Base-by-base conservation (phyloP, 1,284 basidiomycete species). In the Sporisorium sorghi region DNA sequence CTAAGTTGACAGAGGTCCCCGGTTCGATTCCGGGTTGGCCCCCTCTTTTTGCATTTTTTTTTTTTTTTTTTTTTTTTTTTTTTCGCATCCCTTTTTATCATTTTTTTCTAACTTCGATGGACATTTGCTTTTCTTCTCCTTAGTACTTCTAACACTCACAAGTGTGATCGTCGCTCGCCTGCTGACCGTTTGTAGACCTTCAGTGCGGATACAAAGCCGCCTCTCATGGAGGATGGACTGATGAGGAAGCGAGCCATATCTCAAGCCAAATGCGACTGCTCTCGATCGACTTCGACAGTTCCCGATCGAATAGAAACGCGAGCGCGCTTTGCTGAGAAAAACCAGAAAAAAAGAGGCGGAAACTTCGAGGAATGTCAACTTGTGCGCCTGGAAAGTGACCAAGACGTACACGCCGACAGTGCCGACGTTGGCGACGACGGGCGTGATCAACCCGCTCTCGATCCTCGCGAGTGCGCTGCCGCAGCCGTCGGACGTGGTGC, bases 1-100 rank as follows among this genome's bases (percentile, higher is more conserved):
- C 70, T 73, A 67, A 63, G 70, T 73, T 73, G 70, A 67, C 70
- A 73, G 70, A 73, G 70, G 70, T 73, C 70, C 70, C 70, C 70
- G 70, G 70, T 73, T 73, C 70, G 70, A 73, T 73, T 73, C 70
- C 70, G 70, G 70, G 70, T 67, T 67, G 64, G 70, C 70, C 70
- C 69, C 70, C 26, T 39, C 42, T 24, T 51, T 24, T 49, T 57
- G 40, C 32, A 1, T 47, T 51, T 40, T 33, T 48, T 42, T 35
- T 42, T 21, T 21, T 12, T 33, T 48, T 47, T 17, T 48, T 48
- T 32, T 19, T 7, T 21, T 44, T 30, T 40, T 47, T 50, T 19
- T 32, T 35, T 19, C 11, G 21, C 40, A 47, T 57, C 11, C 3
- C 12, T 35, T 26, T 35, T 32, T 15, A 5, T 24, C 35, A 33